Evolutionary conservation across 2,329 filamentous ascomycete genomes (phyloP).

Genomic region (Endoconidiophora polonica): DNA sequence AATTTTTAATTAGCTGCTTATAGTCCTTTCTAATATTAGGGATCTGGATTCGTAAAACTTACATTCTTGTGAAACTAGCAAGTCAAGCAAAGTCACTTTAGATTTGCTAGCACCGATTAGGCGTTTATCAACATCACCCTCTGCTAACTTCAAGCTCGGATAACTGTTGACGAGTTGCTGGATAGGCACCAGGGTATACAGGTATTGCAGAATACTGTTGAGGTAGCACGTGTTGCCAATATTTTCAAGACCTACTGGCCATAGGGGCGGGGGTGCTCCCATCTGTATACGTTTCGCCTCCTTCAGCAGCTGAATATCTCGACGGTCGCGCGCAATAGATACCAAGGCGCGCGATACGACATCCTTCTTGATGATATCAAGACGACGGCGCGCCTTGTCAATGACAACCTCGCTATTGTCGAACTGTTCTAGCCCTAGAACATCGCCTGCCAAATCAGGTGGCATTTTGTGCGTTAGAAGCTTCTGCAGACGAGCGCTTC

Average conservation of each 20-base stretch:
- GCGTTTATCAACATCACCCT: constrained; percentile 46
- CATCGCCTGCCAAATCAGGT: constrained; percentile 9
- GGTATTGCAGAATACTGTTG: constrained; percentile 89
- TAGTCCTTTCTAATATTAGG: too few relatives aligned
- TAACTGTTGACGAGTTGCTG: constrained; percentile 67
- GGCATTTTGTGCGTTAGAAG: constrained; percentile 12
- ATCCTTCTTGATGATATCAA: constrained; percentile 8
- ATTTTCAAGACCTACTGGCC: constrained; percentile 60
- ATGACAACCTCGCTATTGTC: constrained; percentile 9
- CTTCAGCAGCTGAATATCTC: constrained; percentile 14
- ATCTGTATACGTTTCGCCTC: constrained; percentile 12
- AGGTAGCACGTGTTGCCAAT: constrained; percentile 97
- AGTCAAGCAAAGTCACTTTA: constrained; percentile 36
- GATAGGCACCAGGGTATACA: constrained; percentile 73
- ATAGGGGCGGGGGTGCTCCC: constrained; percentile 27
- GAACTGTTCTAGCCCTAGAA: constrained; percentile 6
- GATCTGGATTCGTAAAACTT: constrained; percentile 22
- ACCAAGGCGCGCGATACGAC: constrained; percentile 18
- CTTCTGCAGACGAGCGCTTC: constrained; percentile 12
- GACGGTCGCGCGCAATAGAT: constrained; percentile 17
- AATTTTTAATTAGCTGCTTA: too few relatives aligned
- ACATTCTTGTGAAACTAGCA: constrained; percentile 58
- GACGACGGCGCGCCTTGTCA: constrained; percentile 9
- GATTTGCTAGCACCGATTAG: constrained; percentile 53
- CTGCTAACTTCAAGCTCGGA: constrained; percentile 52